A percentile compares a stretch with the other conserved stretches of the same genome.
These are phyloP conservation scores for Neltuma alba DNA, from an alignment of 306 rosid species.

Conservation along the genomic window DNA sequence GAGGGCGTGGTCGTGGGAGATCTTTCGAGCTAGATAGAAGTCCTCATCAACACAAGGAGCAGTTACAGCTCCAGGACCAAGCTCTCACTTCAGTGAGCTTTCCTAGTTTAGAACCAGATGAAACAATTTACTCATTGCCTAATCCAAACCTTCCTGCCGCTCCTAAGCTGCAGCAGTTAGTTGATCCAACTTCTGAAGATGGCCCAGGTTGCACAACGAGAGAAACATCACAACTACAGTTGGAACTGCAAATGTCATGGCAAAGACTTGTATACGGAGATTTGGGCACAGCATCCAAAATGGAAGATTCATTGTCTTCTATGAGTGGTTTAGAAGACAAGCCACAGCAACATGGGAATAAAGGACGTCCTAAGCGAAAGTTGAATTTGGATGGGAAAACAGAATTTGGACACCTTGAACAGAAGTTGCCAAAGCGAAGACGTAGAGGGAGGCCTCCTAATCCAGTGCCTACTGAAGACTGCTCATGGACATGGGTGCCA, in stretches of 20 bases:
- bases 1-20: background rate
- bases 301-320: slow-evolving; percentile 10
- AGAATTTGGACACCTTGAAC: background rate
- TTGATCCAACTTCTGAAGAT: background rate
- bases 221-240: slow-evolving; percentile 10
- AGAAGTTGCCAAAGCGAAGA: background rate
- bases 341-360: background rate
- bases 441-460: slow-evolving; percentile 32
- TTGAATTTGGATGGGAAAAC: background rate
- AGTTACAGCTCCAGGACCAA: background rate
- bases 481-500: slow-evolving; percentile 5
- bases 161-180: background rate
- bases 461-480: background rate
- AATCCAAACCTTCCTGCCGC: background rate
- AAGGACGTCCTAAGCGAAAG: background rate
- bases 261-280: background rate
- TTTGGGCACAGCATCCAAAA: slow-evolving; percentile 7
- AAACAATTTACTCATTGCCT: background rate
- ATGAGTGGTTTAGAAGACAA: background rate
- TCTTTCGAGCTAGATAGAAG: background rate
- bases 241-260: slow-evolving; percentile 26
- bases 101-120: background rate
- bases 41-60: background rate
- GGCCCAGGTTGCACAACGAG: background rate
- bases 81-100: background rate